Evolutionary conservation across 2,329 filamentous ascomycete species (phyloP).

Genomic region (Phyllachora maydis): DNA sequence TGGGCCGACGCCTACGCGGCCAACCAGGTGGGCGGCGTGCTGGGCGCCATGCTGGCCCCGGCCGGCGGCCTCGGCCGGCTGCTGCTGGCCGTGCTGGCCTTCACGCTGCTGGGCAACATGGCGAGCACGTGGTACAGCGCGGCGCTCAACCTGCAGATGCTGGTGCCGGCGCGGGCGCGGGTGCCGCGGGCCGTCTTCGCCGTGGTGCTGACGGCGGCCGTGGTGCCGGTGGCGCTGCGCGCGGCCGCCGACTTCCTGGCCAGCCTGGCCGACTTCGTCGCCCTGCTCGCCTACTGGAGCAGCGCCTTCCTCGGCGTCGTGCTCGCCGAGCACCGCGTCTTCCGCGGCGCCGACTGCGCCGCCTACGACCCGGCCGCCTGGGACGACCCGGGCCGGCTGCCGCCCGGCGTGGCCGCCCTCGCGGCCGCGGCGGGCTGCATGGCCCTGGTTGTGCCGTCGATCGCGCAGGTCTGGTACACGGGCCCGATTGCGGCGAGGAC

Average conservation of each 20-base stretch:
- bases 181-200: conserved; percentile 20
- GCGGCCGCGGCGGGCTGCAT: conserved; percentile 2
- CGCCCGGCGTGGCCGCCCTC: conserved; percentile 9
- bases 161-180: conserved; percentile 14
- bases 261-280: conserved; percentile 21
- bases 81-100: conserved; percentile 14
- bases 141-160: conserved; percentile 35
- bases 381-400: conserved; percentile 7
- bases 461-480: conserved; percentile 12
- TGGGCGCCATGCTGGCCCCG: conserved; percentile 35
- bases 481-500: conserved; percentile 1
- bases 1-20: conserved; percentile 32
- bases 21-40: conserved; percentile 33
- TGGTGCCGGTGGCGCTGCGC: conserved; percentile 17
- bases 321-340: conserved; percentile 10
- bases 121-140: conserved; percentile 39
- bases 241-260: conserved; percentile 16
- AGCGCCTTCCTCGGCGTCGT: conserved; percentile 19
- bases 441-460: conserved; percentile 13
- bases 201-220: conserved; percentile 15
- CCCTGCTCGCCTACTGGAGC: conserved; percentile 22
- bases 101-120: conserved; percentile 31
- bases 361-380: conserved; percentile 7
- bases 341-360: conserved; percentile 5
- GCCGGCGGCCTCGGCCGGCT: conserved; percentile 19